Base-by-base conservation (phyloP, 768 basidiomycete genomes). In the Lentinula aciculospora region DNA sequence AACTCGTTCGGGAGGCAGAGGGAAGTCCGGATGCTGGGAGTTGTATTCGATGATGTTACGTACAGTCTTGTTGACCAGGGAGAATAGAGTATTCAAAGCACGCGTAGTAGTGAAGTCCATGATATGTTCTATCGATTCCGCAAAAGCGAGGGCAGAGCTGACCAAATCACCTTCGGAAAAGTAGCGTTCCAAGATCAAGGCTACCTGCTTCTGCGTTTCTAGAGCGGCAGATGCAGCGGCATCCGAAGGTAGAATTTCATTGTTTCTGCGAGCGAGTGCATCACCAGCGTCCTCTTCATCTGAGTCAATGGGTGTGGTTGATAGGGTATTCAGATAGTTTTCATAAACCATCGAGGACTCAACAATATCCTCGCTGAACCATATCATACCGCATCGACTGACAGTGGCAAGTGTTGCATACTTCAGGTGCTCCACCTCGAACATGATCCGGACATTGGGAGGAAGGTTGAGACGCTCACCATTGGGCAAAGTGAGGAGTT, bases 361-460 rank as follows among this genome's bases (percentile, higher is more conserved):
- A 27, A 99, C 85, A 48, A 97, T 86, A 62, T 98, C 94, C 58
- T 98, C 94, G 68, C 94, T 98, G 76, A 99, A 99, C 97, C 97
- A 99, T 65, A 99, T 96, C 97, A 99, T 99, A 69, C 97, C 97
- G 67, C 97, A 99, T 57, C 97, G 95, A 83, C 94, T 97, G 78
- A 99, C 97, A 27, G 97, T 99, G 15, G 97, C 97, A 55, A 90
- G 85, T 3, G 97, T 99, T 0, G 97, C 97, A 69, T 96, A 99
- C 65, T 87, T 89, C 63, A 99, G 82, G 70, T 97, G 94, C 69
- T 98, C 97, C 57, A 98, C 97, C 70, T 99, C 97, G 69, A 99
- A 98, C 94, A 99, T 96, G 71, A 99, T 95, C 55, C 97, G 88
- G 23, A 99, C 94, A 67, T 98, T 98, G 3, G 93, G 83, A 1